A percentile compares a stretch with the other conserved stretches of the same genome.
Evolutionary conservation across 1,284 basidiomycete genomes (phyloP).

Genomic region (Athelia sp.): DNA sequence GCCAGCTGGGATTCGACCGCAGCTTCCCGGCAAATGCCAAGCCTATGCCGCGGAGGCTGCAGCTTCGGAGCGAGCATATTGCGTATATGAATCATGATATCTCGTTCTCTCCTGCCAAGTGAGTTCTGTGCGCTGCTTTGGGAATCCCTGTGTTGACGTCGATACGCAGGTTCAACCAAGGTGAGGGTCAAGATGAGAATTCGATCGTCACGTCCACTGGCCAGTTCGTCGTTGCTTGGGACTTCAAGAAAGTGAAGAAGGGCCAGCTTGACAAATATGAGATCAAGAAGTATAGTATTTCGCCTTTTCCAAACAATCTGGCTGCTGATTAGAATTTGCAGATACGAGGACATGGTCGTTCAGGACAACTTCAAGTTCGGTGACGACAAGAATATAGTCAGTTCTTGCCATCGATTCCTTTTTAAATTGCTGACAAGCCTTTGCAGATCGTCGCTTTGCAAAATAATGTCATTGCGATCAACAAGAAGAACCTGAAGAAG

Average conservation of each 20-base stretch:
- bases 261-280: slow-evolving; percentile 90
- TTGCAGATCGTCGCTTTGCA: slow-evolving; percentile 86
- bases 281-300: slow-evolving; percentile 69
- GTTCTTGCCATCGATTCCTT: slow-evolving; percentile 20
- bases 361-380: slow-evolving; percentile 97
- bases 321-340: neutral
- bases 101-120: slow-evolving; percentile 90
- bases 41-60: slow-evolving; percentile 86
- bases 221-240: slow-evolving; percentile 94
- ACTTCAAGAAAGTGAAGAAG: slow-evolving; percentile 93
- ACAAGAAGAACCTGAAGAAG: slow-evolving; percentile 87
- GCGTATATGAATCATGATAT: slow-evolving; percentile 92
- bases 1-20: slow-evolving; percentile 88
- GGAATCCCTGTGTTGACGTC: slow-evolving; percentile 2
- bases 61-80: slow-evolving; percentile 89
- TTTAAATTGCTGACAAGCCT: neutral
- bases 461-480: slow-evolving; percentile 91
- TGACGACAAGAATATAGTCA: slow-evolving; percentile 90
- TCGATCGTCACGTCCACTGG: slow-evolving; percentile 96
- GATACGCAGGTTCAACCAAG: slow-evolving; percentile 80
- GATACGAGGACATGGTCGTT: slow-evolving; percentile 89
- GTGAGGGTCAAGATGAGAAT: slow-evolving; percentile 83
- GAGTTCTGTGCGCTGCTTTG: slow-evolving; percentile 14
- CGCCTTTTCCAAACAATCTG: neutral
- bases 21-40: slow-evolving; percentile 94